Evolutionary conservation across 2,329 filamentous ascomycete species (phyloP), one percentile per base, ranked within the genome.

Genomic region (Colletotrichum tabaci): DNA sequence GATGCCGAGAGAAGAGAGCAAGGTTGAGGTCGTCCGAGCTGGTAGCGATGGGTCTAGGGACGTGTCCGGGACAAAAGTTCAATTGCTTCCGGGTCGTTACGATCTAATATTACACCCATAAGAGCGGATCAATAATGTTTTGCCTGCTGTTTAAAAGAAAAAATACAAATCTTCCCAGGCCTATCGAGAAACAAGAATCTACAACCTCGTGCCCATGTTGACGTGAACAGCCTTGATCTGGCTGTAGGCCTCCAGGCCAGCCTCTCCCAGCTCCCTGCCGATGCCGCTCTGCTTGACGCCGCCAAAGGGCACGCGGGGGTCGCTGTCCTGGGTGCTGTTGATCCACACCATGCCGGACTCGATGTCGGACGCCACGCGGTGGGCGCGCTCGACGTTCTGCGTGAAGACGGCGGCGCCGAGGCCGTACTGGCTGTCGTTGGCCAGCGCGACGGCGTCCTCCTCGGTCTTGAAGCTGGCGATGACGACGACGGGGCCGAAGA

Each of bases 351-450:
- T 87, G 47, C 90, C 90, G 0, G 89, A 86, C 78, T 92, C 88
- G 62, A 92, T 88, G 35, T 86, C 86, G 67, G 87, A 86, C 4
- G 88, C 84, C 0, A 86, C 82, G 26, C 82, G 82, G 75, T 87
- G 86, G 4, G 85, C 81, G 40, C 81, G 80, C 67, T 83, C 85
- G 62, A 92, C 82, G 76, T 91, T 87, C 67, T 87, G 82, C 0
- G 87, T 92, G 74, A 92, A 93, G 2, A 93, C 80, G 0, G 90
- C 87, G 15, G 87, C 87, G 4, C 88, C 90, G 0, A 92, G 84
- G 2, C 90, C 90, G 75, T 91, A 92, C 2, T 85, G 87, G 0
- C 87, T 88, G 77, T 91, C 79, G 56, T 86, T 86, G 38, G 85
- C 85, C 65, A 85, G 75, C n/a, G 44, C 64, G 12, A 87, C 75